Percentiles rank a stretch among this genome's conserved stretches.
Conservation (phyloP, 345 rosid species). For the Syzygium aqueum region DNA sequence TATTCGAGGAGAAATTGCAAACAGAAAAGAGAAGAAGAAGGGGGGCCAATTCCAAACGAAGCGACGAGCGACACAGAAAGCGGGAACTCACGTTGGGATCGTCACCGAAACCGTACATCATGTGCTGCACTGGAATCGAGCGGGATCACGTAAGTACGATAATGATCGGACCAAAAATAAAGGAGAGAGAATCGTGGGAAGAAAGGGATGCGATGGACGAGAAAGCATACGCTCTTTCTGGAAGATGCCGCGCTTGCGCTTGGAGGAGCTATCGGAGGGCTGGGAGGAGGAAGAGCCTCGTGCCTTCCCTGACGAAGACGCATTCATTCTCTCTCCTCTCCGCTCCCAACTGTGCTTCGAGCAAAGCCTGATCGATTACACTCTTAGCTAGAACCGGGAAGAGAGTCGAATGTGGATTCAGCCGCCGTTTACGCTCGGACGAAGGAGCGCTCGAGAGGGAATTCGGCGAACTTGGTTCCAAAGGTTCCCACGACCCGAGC, state of each 20-base stretch:
- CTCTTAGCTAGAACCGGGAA: not conserved
- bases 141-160: not conserved
- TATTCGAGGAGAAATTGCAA: not conserved
- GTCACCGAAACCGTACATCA: slow-evolving; percentile 96
- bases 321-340: not conserved
- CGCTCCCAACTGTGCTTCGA: not conserved
- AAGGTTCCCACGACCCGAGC: not conserved
- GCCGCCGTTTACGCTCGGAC: not conserved
- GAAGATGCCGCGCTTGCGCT: slow-evolving; percentile 78
- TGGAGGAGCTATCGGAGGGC: slow-evolving; percentile 51
- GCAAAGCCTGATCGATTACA: not conserved
- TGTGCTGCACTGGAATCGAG: slow-evolving; percentile 67
- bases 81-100: slow-evolving; percentile 38
- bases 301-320: slow-evolving; percentile 33
- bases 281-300: slow-evolving; percentile 55
- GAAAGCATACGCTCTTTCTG: slow-evolving; percentile 68
- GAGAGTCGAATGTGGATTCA: not conserved
- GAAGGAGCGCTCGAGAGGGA: not conserved
- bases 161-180: not conserved
- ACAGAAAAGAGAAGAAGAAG: not conserved
- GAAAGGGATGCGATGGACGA: not conserved
- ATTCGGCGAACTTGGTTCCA: not conserved
- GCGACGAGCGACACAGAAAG: not conserved
- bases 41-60: not conserved
- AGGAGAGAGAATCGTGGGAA: not conserved